Evolutionary conservation across 805 yeast genomes (phyloP).

Genomic region (Metschnikowia matae): DNA sequence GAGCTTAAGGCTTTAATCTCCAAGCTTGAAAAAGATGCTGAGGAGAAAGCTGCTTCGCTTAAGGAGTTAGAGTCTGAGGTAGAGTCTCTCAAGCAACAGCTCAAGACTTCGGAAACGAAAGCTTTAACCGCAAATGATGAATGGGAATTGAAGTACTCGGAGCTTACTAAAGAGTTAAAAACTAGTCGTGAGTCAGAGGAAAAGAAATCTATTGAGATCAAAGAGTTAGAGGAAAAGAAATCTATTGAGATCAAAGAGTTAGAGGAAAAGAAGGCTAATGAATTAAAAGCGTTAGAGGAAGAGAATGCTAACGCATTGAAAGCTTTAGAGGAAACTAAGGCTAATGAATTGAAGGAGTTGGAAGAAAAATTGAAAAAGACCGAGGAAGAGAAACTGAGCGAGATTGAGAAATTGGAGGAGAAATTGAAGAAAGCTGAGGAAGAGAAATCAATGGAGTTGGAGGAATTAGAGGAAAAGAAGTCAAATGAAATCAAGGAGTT

Average conservation of each 20-base stretch:
- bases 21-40: conserved; percentile 3
- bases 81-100: conserved; percentile 7
- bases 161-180: not conserved
- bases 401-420: conserved; percentile 4
- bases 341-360: conserved; percentile 5
- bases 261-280: conserved; percentile 4
- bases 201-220: conserved; percentile 3
- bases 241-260: not conserved
- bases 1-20: not conserved
- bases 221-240: conserved; percentile 1
- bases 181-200: not conserved
- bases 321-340: not conserved
- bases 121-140: not conserved
- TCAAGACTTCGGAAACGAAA: conserved; percentile 1
- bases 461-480: not conserved
- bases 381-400: not conserved
- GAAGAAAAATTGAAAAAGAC: conserved; percentile 2
- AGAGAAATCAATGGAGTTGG: not conserved
- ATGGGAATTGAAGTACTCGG: not conserved
- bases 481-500: conserved; percentile 5
- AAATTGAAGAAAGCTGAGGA: not conserved
- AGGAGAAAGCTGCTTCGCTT: not conserved
- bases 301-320: conserved; percentile 2
- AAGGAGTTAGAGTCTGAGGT: conserved; percentile 2
- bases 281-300: not conserved